Evolutionary conservation across 2,329 filamentous ascomycete species (phyloP).

Genomic region (Arachnomyces sp.): DNA sequence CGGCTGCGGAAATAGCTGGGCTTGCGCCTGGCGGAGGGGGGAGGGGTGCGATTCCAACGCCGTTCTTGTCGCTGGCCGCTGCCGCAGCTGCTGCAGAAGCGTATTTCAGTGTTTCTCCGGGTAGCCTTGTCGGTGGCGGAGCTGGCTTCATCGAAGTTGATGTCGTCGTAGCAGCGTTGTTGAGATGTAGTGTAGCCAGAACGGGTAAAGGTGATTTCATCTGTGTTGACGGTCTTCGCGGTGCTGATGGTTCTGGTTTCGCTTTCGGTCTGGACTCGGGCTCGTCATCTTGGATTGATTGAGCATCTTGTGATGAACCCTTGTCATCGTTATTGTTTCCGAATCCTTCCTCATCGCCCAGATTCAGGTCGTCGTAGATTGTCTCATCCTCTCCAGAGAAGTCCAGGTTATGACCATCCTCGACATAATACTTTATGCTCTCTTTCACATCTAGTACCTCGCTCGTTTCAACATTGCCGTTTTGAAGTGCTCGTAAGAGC

Average conservation of each 20-base stretch:
- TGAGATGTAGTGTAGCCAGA: constrained; percentile 75
- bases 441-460: constrained; percentile 86
- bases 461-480: constrained; percentile 79
- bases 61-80: constrained; percentile 79
- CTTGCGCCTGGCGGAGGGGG: constrained; percentile 70
- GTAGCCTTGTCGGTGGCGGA: constrained; percentile 70
- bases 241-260: constrained; percentile 51
- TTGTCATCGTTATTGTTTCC: constrained; percentile 76
- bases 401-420: constrained; percentile 78
- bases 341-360: constrained; percentile 84
- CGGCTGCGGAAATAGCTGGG: constrained; percentile 35
- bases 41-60: constrained; percentile 82
- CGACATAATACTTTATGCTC: constrained; percentile 88
- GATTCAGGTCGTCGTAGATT: constrained; percentile 88
- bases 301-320: constrained; percentile 88
- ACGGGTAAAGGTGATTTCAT: constrained; percentile 92
- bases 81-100: constrained; percentile 92
- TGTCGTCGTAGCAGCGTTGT: constrained; percentile 37
- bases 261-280: constrained; percentile 54
- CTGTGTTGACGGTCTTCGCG: constrained; percentile 73
- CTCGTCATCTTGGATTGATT: constrained; percentile 80
- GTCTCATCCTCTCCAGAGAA: constrained; percentile 82
- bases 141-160: constrained; percentile 82
- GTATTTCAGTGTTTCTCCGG: constrained; percentile 89
- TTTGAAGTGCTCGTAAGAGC: constrained; percentile 80